Conservation (phyloP, 306 rosid genomes). For the Canavalia gladiata region DNA sequence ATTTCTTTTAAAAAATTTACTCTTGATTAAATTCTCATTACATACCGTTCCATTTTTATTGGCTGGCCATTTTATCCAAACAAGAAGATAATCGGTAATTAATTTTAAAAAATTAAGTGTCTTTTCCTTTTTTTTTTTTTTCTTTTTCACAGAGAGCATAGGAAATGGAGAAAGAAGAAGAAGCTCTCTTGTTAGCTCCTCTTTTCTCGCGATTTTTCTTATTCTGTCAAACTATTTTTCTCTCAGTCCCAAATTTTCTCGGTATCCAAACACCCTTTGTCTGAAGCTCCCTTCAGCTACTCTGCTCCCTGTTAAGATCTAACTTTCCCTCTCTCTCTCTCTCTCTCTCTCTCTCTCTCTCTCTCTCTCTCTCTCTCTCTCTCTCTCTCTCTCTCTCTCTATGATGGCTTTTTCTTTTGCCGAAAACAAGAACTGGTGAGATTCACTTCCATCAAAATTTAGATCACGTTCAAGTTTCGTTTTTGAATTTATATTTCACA, state of each 20-base stretch:
- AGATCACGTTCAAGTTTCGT: slow-evolving; percentile 33
- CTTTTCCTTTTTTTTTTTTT: slow-evolving; percentile 8
- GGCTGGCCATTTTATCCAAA: slow-evolving; percentile 51
- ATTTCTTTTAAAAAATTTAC: too few species aligned
- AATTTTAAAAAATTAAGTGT: not conserved
- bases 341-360: slow-evolving; percentile 59
- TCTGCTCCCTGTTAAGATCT: slow-evolving; percentile 49
- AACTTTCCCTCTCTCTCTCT: slow-evolving; percentile 36
- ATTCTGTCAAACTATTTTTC: slow-evolving; percentile 29
- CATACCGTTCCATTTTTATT: not conserved
- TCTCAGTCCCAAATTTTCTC: slow-evolving; percentile 45
- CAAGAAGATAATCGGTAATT: not conserved
- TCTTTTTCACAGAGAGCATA: slow-evolving; percentile 37
- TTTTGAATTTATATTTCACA: not conserved
- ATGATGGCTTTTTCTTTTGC: slow-evolving; percentile 35
- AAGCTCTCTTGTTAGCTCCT: slow-evolving; percentile 30
- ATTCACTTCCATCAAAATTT: slow-evolving; percentile 46
- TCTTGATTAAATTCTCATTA: too few species aligned
- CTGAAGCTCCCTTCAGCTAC: not conserved
- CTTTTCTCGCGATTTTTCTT: slow-evolving; percentile 31
- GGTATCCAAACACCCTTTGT: slow-evolving; percentile 41
- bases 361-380: slow-evolving; percentile 45
- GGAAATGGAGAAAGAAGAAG: slow-evolving; percentile 57
- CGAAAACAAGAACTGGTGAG: slow-evolving; percentile 51
- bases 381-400: slow-evolving; percentile 57